Conservation (phyloP, 352 stramenopile genomes). For the Pythium aquatile region DNA sequence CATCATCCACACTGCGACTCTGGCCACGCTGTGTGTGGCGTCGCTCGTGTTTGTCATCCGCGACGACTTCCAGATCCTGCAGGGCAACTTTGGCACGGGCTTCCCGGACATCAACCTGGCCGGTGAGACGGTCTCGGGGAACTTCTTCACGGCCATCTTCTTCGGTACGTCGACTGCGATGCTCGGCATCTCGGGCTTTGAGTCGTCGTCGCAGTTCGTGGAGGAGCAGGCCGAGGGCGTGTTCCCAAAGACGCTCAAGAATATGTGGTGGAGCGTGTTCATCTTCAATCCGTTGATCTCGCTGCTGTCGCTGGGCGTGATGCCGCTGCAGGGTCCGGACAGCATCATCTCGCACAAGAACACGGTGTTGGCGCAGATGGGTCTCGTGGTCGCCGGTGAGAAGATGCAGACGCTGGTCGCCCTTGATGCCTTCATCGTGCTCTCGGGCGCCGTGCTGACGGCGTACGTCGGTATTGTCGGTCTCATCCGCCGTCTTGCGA, state of each 20-base stretch:
- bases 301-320: slow-evolving; percentile 86
- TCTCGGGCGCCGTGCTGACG: slow-evolving; percentile 92
- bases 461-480: slow-evolving; percentile 93
- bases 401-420: slow-evolving; percentile 78
- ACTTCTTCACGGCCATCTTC: slow-evolving; percentile 86
- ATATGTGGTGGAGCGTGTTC: slow-evolving; percentile 93
- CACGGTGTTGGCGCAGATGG: slow-evolving; percentile 91
- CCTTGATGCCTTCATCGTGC: slow-evolving; percentile 93
- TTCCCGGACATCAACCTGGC: slow-evolving; percentile 90
- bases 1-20: slow-evolving; percentile 83
- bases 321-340: slow-evolving; percentile 73
- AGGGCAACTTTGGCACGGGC: slow-evolving; percentile 76
- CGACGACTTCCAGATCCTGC: slow-evolving; percentile 78
- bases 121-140: slow-evolving; percentile 71
- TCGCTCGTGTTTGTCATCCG: slow-evolving; percentile 79
- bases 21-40: slow-evolving; percentile 77
- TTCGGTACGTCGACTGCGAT: slow-evolving; percentile 93
- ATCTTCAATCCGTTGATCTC: slow-evolving; percentile 95
- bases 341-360: slow-evolving; percentile 84
- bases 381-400: slow-evolving; percentile 70
- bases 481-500: slow-evolving; percentile 89
- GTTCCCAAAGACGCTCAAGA: slow-evolving; percentile 92
- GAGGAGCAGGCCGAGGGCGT: slow-evolving; percentile 94
- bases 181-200: slow-evolving; percentile 94
- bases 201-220: slow-evolving; percentile 94